Evolutionary conservation across 2,329 filamentous ascomycete genomes (phyloP).

Genomic region (Scytalidium lignicola): DNA sequence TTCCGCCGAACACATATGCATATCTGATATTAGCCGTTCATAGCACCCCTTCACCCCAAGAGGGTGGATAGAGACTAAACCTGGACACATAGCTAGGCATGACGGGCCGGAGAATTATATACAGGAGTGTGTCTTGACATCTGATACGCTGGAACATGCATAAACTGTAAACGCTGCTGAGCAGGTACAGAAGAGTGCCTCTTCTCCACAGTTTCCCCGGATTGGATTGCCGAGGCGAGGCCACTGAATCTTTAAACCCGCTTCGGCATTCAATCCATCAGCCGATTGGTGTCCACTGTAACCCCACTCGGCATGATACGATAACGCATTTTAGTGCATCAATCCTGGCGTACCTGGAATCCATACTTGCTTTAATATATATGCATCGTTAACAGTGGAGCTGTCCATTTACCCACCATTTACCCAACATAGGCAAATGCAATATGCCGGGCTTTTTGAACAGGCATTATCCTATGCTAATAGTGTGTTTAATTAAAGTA

Average conservation of each 20-base stretch:
- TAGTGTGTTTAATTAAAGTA: not conserved
- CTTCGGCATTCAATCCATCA: not conserved
- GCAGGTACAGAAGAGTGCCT: not conserved
- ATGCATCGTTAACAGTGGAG: not conserved
- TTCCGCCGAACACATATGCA: not conserved
- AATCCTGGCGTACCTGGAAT: not conserved
- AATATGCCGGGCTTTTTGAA: not conserved
- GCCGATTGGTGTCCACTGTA: not conserved
- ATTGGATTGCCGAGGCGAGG: not conserved
- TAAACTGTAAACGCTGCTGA: too few relatives aligned
- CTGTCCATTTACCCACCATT: not conserved
- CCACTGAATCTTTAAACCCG: not conserved
- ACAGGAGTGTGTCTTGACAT: not conserved
- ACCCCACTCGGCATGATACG: not conserved
- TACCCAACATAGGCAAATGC: not conserved
- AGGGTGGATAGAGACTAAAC: too few relatives aligned
- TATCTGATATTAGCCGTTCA: not conserved
- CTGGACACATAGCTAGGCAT: not conserved
- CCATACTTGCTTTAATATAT: not conserved
- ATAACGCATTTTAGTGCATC: not conserved
- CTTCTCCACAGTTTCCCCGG: not conserved
- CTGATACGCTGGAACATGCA: not conserved
- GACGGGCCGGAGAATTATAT: not conserved
- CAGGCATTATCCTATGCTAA: not conserved
- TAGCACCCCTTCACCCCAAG: too few relatives aligned